Conservation (phyloP, 2,329 filamentous ascomycete species). For the Fusarium oxysporum region DNA sequence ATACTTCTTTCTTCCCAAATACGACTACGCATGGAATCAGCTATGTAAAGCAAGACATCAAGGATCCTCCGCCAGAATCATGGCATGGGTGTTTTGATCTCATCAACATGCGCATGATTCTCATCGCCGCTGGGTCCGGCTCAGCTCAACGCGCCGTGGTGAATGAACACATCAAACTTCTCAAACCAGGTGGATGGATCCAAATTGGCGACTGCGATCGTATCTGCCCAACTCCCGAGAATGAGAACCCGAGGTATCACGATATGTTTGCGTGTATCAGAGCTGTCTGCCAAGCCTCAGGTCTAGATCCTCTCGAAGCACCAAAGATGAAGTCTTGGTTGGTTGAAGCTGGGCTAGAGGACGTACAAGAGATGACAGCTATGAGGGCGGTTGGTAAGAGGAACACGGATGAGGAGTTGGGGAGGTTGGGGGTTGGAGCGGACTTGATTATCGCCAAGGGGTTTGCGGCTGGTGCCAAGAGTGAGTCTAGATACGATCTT, state of each 20-base stretch:
- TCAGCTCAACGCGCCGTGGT: background rate
- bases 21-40: background rate
- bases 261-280: conserved; percentile 12
- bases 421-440: background rate
- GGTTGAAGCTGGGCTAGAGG: background rate
- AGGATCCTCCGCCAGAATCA: background rate
- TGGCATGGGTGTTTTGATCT: background rate
- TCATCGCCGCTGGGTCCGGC: conserved; percentile 3
- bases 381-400: background rate
- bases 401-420: background rate
- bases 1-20: background rate
- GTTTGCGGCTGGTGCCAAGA: conserved; percentile 7
- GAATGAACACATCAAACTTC: background rate
- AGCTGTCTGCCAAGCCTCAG: background rate
- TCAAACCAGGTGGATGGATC: conserved; percentile 14
- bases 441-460: conserved; percentile 7
- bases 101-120: conserved; percentile 16
- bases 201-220: conserved; percentile 18
- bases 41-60: background rate
- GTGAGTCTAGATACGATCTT: background rate
- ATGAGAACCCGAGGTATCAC: background rate
- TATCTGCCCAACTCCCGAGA: background rate
- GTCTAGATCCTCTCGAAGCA: conserved; percentile 1
- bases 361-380: background rate
- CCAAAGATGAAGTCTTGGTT: conserved; percentile 18